These are phyloP conservation scores for Collybiopsis confluens DNA, from an alignment of 768 basidiomycete genomes.

Conservation along the genomic window DNA sequence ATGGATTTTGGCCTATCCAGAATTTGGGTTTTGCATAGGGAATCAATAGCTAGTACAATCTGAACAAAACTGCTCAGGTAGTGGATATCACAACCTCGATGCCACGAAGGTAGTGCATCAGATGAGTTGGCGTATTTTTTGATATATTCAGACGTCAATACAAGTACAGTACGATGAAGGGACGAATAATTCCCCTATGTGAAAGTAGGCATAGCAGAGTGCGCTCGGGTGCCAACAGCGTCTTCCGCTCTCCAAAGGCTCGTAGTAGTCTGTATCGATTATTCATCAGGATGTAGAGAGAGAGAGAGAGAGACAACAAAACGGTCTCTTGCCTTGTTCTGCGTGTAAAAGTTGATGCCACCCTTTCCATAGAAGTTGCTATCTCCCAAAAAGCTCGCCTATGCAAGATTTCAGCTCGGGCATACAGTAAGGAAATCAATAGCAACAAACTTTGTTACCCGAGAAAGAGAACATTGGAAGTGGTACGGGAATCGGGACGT, in stretches of 20 bases:
- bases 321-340: constrained; percentile 65
- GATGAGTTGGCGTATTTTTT: too few relatives aligned
- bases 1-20: too few relatives aligned
- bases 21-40: too few relatives aligned
- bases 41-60: too few relatives aligned
- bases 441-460: constrained; percentile 66
- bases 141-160: too few relatives aligned
- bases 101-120: too few relatives aligned
- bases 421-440: not conserved
- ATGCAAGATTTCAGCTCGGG: not conserved
- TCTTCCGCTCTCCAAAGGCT: constrained; percentile 90
- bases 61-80: too few relatives aligned
- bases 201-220: constrained; percentile 84
- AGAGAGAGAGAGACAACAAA: too few relatives aligned
- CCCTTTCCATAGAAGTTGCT: constrained; percentile 90
- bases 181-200: constrained; percentile 27
- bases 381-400: constrained; percentile 79
- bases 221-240: constrained; percentile 72
- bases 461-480: constrained; percentile 94
- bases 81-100: too few relatives aligned
- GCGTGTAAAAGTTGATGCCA: constrained; percentile 94
- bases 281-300: too few relatives aligned
- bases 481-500: constrained; percentile 84
- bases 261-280: constrained; percentile 95
- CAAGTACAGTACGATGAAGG: too few relatives aligned